Conservation (phyloP, 2,329 filamentous ascomycete genomes). For the Fusarium goolgardi region DNA sequence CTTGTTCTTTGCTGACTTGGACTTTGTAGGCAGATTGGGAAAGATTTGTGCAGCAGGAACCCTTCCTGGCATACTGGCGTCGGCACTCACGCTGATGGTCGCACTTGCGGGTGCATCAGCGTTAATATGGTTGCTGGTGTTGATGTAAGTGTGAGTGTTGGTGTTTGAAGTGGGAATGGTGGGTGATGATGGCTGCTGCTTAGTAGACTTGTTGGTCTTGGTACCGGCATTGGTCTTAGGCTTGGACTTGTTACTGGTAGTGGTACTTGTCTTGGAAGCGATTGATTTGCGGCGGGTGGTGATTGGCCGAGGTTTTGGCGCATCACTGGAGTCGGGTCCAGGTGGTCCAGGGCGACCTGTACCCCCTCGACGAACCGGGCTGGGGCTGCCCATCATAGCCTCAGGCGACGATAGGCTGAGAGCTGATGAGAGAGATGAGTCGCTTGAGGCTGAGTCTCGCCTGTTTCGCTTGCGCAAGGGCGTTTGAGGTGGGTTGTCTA, state of each 20-base stretch:
- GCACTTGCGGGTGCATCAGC: conserved; percentile 43
- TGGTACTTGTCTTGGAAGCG: conserved; percentile 51
- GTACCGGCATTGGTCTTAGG: conserved; percentile 40
- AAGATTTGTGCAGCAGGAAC: conserved; percentile 51
- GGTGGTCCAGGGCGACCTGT: conserved; percentile 39
- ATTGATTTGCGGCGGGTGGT: conserved; percentile 55
- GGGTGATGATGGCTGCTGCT: conserved; percentile 51
- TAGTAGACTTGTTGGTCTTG: conserved; percentile 48
- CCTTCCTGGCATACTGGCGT: conserved; percentile 57
- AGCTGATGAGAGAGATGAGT: conserved; percentile 57
- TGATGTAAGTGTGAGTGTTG: conserved; percentile 15
- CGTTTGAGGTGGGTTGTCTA: conserved; percentile 48
- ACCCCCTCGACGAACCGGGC: conserved; percentile 47
- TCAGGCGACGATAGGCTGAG: conserved; percentile 56
- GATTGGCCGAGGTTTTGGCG: conserved; percentile 56
- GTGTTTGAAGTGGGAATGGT: conserved; percentile 35
- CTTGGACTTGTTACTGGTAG: conserved; percentile 47
- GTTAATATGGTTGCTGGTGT: conserved; percentile 14
- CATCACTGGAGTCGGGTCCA: conserved; percentile 50
- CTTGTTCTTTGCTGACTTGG: conserved; percentile 48
- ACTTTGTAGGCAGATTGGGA: conserved; percentile 49
- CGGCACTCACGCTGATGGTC: conserved; percentile 45
- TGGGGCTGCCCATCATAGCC: conserved; percentile 46
- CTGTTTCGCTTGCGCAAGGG: conserved; percentile 53
- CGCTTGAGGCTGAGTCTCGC: conserved; percentile 55